Evolutionary conservation across 1,284 basidiomycete species (phyloP), one percentile per base, ranked within the genome.

Genomic region (Xerocomus minutiporus): DNA sequence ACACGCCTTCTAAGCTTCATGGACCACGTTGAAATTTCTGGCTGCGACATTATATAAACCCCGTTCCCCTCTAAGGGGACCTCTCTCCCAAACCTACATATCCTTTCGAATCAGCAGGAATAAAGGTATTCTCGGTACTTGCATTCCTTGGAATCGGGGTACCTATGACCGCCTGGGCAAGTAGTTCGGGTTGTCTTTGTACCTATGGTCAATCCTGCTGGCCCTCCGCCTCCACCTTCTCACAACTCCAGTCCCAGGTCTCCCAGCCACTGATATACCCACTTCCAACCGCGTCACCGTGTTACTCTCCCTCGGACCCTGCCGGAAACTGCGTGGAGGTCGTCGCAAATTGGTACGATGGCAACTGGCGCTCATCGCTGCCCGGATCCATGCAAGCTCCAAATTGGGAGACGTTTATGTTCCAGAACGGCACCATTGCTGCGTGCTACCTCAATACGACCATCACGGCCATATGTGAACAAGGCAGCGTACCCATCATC

Each of bases 351-450:
- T 68, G 66, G 55, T 20, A 6, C 3, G 59, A 77, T 38, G 71
- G 68, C 0, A 66, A 55, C 31, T 76, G 74, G 74, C 71, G 74
- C 2, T 58, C 75, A 1, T 63, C 72, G 42, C 66, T 72, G 20
- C 60, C 76, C 12, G 77, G 75, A 3, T 65, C 72, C 1, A 71
- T 73, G 70, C 68, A 77, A 55, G 54, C 2, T 2, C 8, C 38
- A 20, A 39, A 39, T 6, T 39, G 38, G 38, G 38, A 39, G 38
- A 23, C 38, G 20, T 39, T 23, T 17, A 39, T 20, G 38, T 39
- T 39, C 38, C 38, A 39, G 20, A 39, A 39, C 11, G 72, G 71
- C 0, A 74, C 72, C 0, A 68, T 77, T 35, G 63, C 64, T 42
- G 74, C 70, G 0, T 60, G 61, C 39, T 60, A 54, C 36, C 35